phyloP scores from a whole-genome alignment of 306 rosid genomes.

The Sophora flavescens region DNA sequence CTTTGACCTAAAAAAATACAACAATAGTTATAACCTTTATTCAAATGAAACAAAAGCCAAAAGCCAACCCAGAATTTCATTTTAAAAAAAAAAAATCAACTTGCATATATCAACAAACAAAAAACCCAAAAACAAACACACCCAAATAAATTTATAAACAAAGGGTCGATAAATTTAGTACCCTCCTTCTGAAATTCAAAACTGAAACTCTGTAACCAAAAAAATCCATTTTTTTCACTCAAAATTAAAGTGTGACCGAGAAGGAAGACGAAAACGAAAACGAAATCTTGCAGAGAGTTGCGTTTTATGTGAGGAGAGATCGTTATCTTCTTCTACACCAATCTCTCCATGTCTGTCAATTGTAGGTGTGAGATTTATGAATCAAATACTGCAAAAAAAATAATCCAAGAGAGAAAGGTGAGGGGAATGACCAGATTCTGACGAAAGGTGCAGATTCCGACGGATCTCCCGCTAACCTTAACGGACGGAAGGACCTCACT shows the following conservation, averaged over 20 bases:
- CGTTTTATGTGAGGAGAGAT: too few species aligned
- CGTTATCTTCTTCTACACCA: too few species aligned
- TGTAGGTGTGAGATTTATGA: too few species aligned
- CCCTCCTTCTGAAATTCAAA: slow-evolving; percentile 41
- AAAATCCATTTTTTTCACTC: slow-evolving; percentile 26
- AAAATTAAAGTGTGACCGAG: neutral
- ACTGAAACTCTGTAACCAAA: slow-evolving; percentile 6
- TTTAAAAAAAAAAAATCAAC: slow-evolving; percentile 1
- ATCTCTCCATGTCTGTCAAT: too few species aligned
- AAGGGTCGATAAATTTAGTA: slow-evolving; percentile 38
- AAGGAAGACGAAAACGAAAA: too few species aligned
- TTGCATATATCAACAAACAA: neutral
- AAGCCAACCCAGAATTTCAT: slow-evolving; percentile 26
- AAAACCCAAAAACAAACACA: neutral
- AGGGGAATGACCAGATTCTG: too few species aligned
- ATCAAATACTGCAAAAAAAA: too few species aligned
- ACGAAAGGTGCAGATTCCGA: too few species aligned
- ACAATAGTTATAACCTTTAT: neutral
- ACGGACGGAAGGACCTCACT: too few species aligned
- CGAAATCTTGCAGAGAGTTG: too few species aligned
- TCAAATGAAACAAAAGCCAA: slow-evolving; percentile 44
- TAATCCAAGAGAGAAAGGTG: too few species aligned
- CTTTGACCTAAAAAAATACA: slow-evolving; percentile 16
- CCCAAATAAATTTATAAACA: neutral
- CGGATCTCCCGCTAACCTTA: too few species aligned